phyloP scores from a whole-genome alignment of 371 early-diverging fungal species.

The Mucor circinelloides region DNA sequence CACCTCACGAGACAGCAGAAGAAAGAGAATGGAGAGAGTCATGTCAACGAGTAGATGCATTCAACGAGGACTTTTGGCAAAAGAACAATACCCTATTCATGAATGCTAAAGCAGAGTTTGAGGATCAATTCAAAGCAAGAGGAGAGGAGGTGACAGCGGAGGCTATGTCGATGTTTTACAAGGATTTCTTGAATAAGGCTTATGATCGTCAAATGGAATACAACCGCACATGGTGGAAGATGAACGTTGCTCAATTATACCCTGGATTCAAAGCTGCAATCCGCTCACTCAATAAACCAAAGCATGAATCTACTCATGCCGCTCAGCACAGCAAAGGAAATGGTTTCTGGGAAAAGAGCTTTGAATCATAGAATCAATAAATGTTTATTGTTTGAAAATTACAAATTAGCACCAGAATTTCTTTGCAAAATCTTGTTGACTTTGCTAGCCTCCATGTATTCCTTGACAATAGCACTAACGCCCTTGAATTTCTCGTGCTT shows the following conservation, averaged over 20 bases:
- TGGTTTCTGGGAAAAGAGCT: slow-evolving; percentile 55
- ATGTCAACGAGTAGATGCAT: slow-evolving; percentile 60
- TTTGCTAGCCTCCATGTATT: slow-evolving; percentile 64
- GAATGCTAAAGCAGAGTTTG: slow-evolving; percentile 67
- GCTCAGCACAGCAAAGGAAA: slow-evolving; percentile 18
- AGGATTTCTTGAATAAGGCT: slow-evolving; percentile 74
- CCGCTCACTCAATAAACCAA: slow-evolving; percentile 28
- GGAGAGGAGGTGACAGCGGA: slow-evolving; percentile 65
- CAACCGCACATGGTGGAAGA: slow-evolving; percentile 76
- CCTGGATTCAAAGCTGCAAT: slow-evolving; percentile 69
- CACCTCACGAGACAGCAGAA: slow-evolving; percentile 59
- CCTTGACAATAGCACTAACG: slow-evolving; percentile 81
- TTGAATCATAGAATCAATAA: slow-evolving; percentile 40
- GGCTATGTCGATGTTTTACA: slow-evolving; percentile 77
- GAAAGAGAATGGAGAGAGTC: slow-evolving; percentile 58
- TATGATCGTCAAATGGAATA: slow-evolving; percentile 75
- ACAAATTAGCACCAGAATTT: slow-evolving; percentile 25
- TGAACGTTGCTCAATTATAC: slow-evolving; percentile 67
- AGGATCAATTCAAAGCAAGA: slow-evolving; percentile 45
- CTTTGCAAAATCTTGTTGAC: slow-evolving; percentile 67
- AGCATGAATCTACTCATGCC: slow-evolving; percentile 3
- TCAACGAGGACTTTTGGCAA: slow-evolving; percentile 79
- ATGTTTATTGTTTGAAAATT: slow-evolving; percentile 3
- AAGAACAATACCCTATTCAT: slow-evolving; percentile 71
- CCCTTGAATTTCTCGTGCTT: slow-evolving; percentile 78